Percentiles rank a stretch among this genome's conserved stretches.
Evolutionary conservation across 805 yeast genomes (phyloP).

Genomic region (Yamadazyma phyllophila): DNA sequence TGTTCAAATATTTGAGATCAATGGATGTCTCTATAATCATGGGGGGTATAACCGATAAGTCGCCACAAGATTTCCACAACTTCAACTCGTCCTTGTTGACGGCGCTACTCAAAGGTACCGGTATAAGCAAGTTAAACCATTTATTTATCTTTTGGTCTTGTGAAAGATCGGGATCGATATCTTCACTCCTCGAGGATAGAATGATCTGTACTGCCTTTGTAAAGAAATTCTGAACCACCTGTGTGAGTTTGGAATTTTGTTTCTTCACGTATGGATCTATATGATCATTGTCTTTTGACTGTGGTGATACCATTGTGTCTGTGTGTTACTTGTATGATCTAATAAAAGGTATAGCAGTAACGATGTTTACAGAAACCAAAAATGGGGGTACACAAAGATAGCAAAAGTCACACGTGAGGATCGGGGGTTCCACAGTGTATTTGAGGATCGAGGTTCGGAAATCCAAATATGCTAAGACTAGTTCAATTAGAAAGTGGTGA

Average conservation of each 20-base stretch:
- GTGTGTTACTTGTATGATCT: background rate
- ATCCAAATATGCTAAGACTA: background rate
- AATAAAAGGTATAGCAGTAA: no score
- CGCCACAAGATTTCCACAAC: slow-evolving; percentile 54
- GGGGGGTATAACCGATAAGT: slow-evolving; percentile 60
- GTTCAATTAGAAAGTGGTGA: background rate
- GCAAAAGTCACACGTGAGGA: no score
- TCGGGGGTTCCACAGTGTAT: no score
- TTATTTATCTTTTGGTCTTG: slow-evolving; percentile 38
- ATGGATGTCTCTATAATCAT: slow-evolving; percentile 81
- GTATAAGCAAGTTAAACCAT: slow-evolving; percentile 63
- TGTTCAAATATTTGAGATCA: slow-evolving; percentile 57
- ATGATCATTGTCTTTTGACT: slow-evolving; percentile 3
- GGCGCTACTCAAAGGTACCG: slow-evolving; percentile 17
- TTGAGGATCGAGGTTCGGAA: background rate
- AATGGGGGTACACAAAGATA: background rate
- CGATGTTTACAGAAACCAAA: no score
- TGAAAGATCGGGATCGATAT: slow-evolving; percentile 5
- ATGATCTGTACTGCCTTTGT: slow-evolving; percentile 60
- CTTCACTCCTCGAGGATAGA: slow-evolving; percentile 40
- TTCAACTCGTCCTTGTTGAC: slow-evolving; percentile 54
- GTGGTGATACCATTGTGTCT: slow-evolving; percentile 12
- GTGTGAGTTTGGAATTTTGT: slow-evolving; percentile 36
- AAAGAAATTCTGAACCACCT: slow-evolving; percentile 61
- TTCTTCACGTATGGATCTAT: slow-evolving; percentile 20